Conservation (phyloP, 2,329 filamentous ascomycete species). For the Aspergillus fijiensis region DNA sequence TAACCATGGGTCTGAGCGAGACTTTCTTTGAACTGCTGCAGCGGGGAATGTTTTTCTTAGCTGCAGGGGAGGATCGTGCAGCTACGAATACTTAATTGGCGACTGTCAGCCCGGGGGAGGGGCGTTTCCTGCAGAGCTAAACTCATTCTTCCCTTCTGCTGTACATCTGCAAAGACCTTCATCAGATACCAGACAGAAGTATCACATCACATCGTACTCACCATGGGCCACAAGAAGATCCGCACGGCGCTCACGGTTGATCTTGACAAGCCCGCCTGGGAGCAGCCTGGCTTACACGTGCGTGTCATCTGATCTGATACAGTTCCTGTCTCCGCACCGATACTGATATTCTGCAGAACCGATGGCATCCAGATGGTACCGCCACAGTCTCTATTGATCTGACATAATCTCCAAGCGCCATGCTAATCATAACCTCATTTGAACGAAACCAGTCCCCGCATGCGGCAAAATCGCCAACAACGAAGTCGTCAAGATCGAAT, state of each 20-base stretch:
- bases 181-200: neutral
- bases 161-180: neutral
- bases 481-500: constrained; percentile 92
- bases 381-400: neutral
- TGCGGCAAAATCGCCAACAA: constrained; percentile 72
- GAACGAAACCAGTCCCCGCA: constrained; percentile 62
- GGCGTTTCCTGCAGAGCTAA: neutral
- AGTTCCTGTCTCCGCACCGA: neutral
- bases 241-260: constrained; percentile 72
- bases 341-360: constrained; percentile 60
- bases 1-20: neutral
- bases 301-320: constrained; percentile 31
- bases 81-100: neutral
- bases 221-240: constrained; percentile 50
- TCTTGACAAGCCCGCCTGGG: constrained; percentile 67
- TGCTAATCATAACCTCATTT: neutral
- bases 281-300: constrained; percentile 71
- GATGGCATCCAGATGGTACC: constrained; percentile 87
- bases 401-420: neutral
- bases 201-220: neutral
- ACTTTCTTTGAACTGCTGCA: neutral
- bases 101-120: neutral
- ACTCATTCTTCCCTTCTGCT: neutral
- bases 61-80: neutral
- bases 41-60: neutral